phyloP scores from a whole-genome alignment of 306 rosid species.

The Canavalia ensiformis region DNA sequence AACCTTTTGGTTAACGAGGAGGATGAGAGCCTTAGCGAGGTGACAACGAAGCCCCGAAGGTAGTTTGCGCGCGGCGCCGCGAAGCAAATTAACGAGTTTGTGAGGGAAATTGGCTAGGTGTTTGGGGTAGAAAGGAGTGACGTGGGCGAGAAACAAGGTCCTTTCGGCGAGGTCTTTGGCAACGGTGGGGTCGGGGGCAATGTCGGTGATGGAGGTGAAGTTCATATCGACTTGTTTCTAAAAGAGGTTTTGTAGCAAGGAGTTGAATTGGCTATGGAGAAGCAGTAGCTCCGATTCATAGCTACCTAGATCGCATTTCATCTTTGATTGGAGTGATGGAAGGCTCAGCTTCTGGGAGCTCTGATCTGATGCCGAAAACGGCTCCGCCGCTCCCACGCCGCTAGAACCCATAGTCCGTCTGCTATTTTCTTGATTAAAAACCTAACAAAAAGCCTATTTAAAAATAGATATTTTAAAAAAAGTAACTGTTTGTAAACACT shows the following conservation, averaged over 20 bases:
- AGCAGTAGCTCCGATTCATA: conserved; percentile 75
- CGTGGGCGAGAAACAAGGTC: conserved; percentile 76
- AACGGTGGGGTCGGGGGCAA: conserved; percentile 66
- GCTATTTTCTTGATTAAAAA: too few relatives aligned
- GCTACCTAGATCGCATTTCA: conserved; percentile 91
- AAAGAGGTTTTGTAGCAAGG: conserved; percentile 70
- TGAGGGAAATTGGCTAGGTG: conserved; percentile 70
- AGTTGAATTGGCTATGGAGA: conserved; percentile 70
- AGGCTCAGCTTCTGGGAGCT: conserved; percentile 75
- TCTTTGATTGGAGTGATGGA: conserved; percentile 72
- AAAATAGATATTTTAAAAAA: too few relatives aligned
- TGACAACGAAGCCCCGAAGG: conserved; percentile 71
- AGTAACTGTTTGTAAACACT: too few relatives aligned
- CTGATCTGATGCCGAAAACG: conserved; percentile 61
- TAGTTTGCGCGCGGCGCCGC: conserved; percentile 60
- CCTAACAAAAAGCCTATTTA: too few relatives aligned
- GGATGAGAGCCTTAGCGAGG: conserved; percentile 67
- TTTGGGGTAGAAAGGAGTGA: conserved; percentile 68
- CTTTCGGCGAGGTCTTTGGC: conserved; percentile 85
- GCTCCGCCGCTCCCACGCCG: conserved; percentile 48
- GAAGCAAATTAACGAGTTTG: conserved; percentile 71
- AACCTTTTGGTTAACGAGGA: conserved; percentile 76
- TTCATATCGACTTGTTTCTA: conserved; percentile 72
- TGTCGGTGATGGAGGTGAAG: conserved; percentile 77
- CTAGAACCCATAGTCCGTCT: background rate